Conservation (phyloP, 257 asterid species). For the Plantago ovata region DNA sequence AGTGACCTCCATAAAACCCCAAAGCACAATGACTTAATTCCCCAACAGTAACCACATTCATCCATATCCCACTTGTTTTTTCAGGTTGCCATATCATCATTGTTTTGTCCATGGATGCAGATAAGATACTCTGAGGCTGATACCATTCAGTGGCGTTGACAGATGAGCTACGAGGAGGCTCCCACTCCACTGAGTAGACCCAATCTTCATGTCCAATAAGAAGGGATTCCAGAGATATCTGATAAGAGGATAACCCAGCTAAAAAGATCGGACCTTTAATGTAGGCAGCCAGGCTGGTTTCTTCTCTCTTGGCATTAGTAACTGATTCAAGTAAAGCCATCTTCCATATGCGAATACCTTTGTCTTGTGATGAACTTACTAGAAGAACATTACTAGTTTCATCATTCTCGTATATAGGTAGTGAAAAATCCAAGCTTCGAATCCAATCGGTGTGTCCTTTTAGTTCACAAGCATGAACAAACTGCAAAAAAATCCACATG, state of each 20-base stretch:
- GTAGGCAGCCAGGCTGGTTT: constrained; percentile 69
- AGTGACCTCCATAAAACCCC: constrained; percentile 95
- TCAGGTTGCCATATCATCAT: constrained; percentile 99
- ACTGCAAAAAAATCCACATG: constrained; percentile 43
- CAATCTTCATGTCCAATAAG: constrained; percentile 98
- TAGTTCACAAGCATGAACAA: constrained; percentile 74
- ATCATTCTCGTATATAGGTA: constrained; percentile 48
- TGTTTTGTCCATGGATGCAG: constrained; percentile 98
- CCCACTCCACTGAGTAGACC: constrained; percentile 98
- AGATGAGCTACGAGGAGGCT: constrained; percentile 59
- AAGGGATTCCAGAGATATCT: constrained; percentile 81
- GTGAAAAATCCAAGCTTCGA: constrained; percentile 84
- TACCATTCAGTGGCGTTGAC: constrained; percentile 41
- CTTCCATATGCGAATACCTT: constrained; percentile 97
- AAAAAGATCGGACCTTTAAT: constrained; percentile 85
- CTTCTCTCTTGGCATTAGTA: constrained; percentile 32
- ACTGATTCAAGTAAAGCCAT: constrained; percentile 41
- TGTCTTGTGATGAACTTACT: constrained; percentile 97
- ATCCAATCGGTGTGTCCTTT: constrained; percentile 98
- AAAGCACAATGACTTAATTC: constrained; percentile 92
- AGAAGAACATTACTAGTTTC: constrained; percentile 54
- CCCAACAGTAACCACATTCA: constrained; percentile 94
- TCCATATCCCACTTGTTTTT: constrained; percentile 93
- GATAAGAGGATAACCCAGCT: constrained; percentile 62
- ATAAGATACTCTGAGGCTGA: constrained; percentile 88